A percentile compares a stretch with the other conserved stretches of the same genome.
Conservation (phyloP, 2,329 filamentous ascomycete genomes). For the Venturia aucupariae region DNA sequence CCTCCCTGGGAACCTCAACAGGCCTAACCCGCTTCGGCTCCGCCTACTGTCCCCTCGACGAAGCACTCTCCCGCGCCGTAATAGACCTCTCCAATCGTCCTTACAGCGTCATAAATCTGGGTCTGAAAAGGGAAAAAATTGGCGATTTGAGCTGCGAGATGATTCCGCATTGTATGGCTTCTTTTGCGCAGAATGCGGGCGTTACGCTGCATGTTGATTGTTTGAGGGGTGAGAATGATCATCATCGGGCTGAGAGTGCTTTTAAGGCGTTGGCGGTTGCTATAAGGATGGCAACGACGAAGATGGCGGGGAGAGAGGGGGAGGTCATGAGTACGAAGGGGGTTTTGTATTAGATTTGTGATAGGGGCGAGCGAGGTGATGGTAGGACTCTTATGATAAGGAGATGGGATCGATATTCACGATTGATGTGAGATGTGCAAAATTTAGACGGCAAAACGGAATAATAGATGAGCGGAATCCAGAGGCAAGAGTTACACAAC, state of each 20-base stretch:
- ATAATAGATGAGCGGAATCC: not conserved
- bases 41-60: constrained; percentile 89
- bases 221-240: constrained; percentile 83
- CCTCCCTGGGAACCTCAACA: constrained; percentile 62
- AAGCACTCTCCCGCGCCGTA: constrained; percentile 86
- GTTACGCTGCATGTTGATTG: constrained; percentile 95
- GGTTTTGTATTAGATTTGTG: constrained; percentile 48
- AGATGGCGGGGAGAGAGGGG: constrained; percentile 71
- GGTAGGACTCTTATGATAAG: not conserved
- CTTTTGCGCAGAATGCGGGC: constrained; percentile 82
- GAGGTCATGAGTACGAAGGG: constrained; percentile 97
- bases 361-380: not conserved
- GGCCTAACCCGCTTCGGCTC: constrained; percentile 86
- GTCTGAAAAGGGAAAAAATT: constrained; percentile 83
- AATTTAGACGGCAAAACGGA: not conserved
- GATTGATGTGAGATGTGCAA: not conserved
- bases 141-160: constrained; percentile 92
- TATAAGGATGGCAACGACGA: constrained; percentile 63
- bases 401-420: not conserved
- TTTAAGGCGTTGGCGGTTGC: constrained; percentile 95
- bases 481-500: too few relatives aligned
- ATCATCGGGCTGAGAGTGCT: constrained; percentile 90
- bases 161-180: constrained; percentile 91
- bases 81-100: constrained; percentile 92
- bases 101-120: constrained; percentile 73